Evolutionary conservation across 805 yeast genomes (phyloP).

Genomic region (Nakazawaea ishiwadae): DNA sequence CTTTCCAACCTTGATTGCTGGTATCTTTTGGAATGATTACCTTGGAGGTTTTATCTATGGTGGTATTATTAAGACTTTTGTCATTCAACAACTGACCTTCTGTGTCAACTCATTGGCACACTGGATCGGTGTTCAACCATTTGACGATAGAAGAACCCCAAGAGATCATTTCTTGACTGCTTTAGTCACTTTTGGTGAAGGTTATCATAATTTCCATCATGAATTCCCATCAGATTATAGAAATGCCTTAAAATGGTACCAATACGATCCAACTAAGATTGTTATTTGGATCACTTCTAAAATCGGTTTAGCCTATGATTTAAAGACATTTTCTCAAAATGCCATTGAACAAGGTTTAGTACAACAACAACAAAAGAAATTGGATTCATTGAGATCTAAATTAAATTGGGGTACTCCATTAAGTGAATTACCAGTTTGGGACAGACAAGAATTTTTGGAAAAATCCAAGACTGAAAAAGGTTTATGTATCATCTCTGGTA

Average conservation of each 20-base stretch:
- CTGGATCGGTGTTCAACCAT: constrained; percentile 83
- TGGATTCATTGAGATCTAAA: constrained; percentile 55
- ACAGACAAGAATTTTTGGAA: constrained; percentile 52
- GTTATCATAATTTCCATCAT: constrained; percentile 87
- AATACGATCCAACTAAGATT: constrained; percentile 78
- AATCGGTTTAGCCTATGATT: constrained; percentile 66
- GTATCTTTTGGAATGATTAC: constrained; percentile 54
- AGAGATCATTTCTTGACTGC: constrained; percentile 81
- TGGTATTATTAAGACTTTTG: constrained; percentile 63
- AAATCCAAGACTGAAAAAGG: constrained; percentile 48
- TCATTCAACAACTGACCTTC: constrained; percentile 82
- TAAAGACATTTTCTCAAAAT: constrained; percentile 72
- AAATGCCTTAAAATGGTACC: constrained; percentile 84
- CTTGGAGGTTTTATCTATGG: constrained; percentile 74
- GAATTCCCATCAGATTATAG: constrained; percentile 88
- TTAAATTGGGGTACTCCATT: constrained; percentile 76
- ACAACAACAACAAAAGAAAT: constrained; percentile 80
- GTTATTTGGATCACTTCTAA: constrained; percentile 54
- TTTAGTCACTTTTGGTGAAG: constrained; percentile 82
- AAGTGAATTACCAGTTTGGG: constrained; percentile 69
- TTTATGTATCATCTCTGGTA: constrained; percentile 68
- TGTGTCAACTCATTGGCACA: constrained; percentile 85
- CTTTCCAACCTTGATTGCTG: constrained; percentile 56
- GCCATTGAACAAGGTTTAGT: constrained; percentile 79
- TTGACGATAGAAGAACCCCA: constrained; percentile 84